Evolutionary conservation across 2,329 filamentous ascomycete genomes (phyloP).

Genomic region (Juglanconis juglandina): DNA sequence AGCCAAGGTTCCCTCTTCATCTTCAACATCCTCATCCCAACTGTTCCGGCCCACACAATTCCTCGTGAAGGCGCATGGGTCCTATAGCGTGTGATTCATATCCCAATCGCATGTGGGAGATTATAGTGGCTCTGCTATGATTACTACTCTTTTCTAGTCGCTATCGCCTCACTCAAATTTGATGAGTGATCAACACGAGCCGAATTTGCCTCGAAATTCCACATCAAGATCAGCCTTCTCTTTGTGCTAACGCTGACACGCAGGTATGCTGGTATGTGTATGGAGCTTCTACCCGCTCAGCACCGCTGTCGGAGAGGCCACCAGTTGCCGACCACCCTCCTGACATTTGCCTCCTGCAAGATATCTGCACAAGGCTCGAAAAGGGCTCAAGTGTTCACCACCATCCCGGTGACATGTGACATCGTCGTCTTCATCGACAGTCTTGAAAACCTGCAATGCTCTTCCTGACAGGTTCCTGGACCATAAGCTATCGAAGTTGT

Average conservation of each 20-base stretch:
- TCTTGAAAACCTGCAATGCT: too few species aligned
- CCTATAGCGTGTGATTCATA: too few species aligned
- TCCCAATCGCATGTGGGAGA: not conserved
- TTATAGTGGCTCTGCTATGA: not conserved
- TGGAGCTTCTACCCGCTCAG: too few species aligned
- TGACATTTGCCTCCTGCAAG: constrained; percentile 13
- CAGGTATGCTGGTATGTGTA: not conserved
- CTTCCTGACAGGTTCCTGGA: too few species aligned
- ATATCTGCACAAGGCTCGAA: constrained; percentile 7
- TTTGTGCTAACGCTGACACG: not conserved
- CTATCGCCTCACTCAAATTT: not conserved
- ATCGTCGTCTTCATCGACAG: too few species aligned
- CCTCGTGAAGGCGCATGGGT: too few species aligned
- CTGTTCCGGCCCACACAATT: too few species aligned
- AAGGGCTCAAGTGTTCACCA: not conserved
- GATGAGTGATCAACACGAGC: not conserved
- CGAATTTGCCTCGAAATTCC: not conserved
- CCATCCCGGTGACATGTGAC: not conserved
- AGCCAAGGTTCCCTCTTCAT: too few species aligned
- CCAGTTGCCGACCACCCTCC: not conserved
- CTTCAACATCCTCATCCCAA: too few species aligned
- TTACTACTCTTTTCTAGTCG: too few species aligned
- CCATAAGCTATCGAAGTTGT: too few species aligned
- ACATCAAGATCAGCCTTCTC: not conserved
- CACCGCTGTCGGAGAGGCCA: not conserved